Base-by-base conservation (phyloP, 805 yeast genomes). In the Ogataea siamensis region DNA sequence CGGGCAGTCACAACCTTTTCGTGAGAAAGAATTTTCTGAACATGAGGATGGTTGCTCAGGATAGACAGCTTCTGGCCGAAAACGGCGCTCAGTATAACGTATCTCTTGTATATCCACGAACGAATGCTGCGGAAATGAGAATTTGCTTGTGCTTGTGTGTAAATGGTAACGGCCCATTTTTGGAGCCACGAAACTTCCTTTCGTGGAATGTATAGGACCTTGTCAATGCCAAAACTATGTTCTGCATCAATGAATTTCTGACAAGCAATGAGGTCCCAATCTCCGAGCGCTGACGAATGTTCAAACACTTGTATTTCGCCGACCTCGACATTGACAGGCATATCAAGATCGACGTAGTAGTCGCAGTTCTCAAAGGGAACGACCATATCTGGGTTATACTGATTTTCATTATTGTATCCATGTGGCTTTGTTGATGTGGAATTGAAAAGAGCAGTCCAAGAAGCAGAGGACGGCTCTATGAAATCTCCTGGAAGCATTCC, bases 401-500 rank as follows among this genome's bases (percentile, higher is more conserved):
- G 42, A 55, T 91, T 89, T 49, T 68, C 63, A 51, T 87, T 81
- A 55, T 91, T 89, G 87, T 87, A 84, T 4, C 80, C 75, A 1
- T 47, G 32, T 1, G 95, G 93, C 1, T 70, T 51, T 1, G 49
- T 43, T 15, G 83, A 68, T 0, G 84, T 72, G 0, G 67, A 46
- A 2, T 55, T 46, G 7, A 50, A 32, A 13, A 57, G 47, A 5
- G 49, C 51, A 10, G 55, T 53, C 35, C 53, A 44, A 1, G 50
- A 32, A 12, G 39, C 26, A 1, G 23, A 7, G 10, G 25, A 22
- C 3, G 63, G 53, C 18, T 63, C 95, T 4, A 57, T 53, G 54
- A 89, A 91, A 51, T 87, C 93, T 3, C 94, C 95, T 0, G 98
- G 98, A 23, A 91, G 65, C 44, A 89, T 65, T 0, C 97, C 97